These are phyloP conservation scores for Xylariaceae sp. DNA, from an alignment of 2,329 filamentous ascomycete genomes.

Conservation along the genomic window DNA sequence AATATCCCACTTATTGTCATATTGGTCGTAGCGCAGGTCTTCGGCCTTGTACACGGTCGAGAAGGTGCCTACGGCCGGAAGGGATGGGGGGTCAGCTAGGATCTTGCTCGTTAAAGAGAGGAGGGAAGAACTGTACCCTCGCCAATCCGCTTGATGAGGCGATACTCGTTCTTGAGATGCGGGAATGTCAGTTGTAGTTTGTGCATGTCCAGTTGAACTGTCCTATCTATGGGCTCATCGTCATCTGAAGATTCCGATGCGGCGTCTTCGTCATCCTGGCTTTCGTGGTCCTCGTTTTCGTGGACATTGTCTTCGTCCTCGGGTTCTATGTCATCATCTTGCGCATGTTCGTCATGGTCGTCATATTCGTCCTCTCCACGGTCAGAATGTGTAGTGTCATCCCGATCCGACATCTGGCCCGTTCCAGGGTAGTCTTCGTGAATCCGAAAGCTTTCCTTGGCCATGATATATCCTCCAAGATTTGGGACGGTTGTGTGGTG, in stretches of 20 bases:
- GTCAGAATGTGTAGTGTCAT: slow-evolving; percentile 28
- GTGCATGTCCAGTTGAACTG: slow-evolving; percentile 79
- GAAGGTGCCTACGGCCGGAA: slow-evolving; percentile 73
- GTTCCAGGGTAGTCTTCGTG: slow-evolving; percentile 28
- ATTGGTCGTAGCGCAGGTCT: slow-evolving; percentile 78
- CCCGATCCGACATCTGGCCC: slow-evolving; percentile 3
- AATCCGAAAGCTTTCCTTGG: slow-evolving; percentile 32
- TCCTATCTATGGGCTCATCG: slow-evolving; percentile 58
- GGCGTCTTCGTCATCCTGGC: slow-evolving; percentile 38
- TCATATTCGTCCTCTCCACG: slow-evolving; percentile 24
- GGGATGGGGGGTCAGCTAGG: slow-evolving; percentile 3
- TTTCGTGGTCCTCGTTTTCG: slow-evolving; percentile 34
- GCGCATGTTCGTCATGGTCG: neutral
- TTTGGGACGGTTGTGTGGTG: too few species aligned
- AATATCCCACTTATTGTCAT: slow-evolving; percentile 82
- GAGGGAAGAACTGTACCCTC: slow-evolving; percentile 56
- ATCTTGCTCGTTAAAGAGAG: too few species aligned
- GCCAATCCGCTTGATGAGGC: slow-evolving; percentile 92
- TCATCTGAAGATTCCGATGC: slow-evolving; percentile 49
- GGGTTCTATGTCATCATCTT: neutral
- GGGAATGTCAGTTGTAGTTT: slow-evolving; percentile 77
- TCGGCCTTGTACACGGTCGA: slow-evolving; percentile 99
- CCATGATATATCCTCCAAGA: too few species aligned
- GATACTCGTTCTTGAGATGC: slow-evolving; percentile 77
- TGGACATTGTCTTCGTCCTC: slow-evolving; percentile 29